Evolutionary conservation across 164 flowering plant genomes (phyloP), one percentile per base, ranked within the genome.

Genomic region (Vitis cinerea): DNA sequence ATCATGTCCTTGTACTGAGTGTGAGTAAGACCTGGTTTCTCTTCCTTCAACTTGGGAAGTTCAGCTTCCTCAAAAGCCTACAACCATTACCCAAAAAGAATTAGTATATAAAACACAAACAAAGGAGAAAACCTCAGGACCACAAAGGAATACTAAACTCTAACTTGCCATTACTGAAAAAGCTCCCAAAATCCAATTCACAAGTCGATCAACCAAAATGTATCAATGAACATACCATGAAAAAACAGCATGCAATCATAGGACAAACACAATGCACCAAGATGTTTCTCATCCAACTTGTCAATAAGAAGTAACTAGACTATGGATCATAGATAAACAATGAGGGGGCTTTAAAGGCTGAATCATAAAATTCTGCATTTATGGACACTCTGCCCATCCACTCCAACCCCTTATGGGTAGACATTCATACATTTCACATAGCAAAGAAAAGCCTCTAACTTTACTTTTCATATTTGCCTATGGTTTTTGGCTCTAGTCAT

Each of bases 61-160:
- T 95, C 98, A 54, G 90, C 95, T 81, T 93, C 99, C 81, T 95
- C 98, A 83, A 93, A 91, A 69, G 93, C 97, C 99, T 93, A 74
- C 19, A 72, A 49, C 10, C 1, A 61, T 55, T 49, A 47, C 12
- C 44, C 44, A 69, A 7, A 66, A 54, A 54, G 50, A 44, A 10
- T 23, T 2, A 52, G 31, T 60, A 70, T 6, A 31, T 8, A 16
- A 8, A 58, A 52, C 37, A 57, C 54, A 44, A 14, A 23, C 1
- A 12, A 16, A 64, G 23, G 54, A 31, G 54, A 6, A 27, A 10
- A 37, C 10, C 53, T 9, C 27, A 29, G 44, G 16, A 29, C 2
- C 9, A 12, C 3, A 23, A 55, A 50, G 23, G 47, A 54, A 54
- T 11, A 14, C 10, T 13, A 49, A 49, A 55, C 31, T 64, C 6